Percentiles rank a stretch among this genome's conserved stretches.
These are phyloP conservation scores for Blastocystis sp. DNA, from an alignment of 352 stramenopile species.

Conservation along the genomic window DNA sequence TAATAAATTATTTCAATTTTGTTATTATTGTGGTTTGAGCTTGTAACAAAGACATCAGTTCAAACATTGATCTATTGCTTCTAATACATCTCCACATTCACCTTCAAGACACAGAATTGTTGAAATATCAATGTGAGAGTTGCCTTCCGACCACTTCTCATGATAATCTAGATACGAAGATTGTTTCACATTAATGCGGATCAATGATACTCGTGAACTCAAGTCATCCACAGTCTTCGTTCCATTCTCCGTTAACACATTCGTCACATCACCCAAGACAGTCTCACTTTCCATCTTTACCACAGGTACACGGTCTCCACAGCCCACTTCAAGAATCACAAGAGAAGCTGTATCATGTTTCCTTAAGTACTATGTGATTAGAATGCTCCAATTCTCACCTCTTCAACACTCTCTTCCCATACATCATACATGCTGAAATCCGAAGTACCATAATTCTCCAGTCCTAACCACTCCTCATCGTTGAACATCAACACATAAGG, in stretches of 20 bases:
- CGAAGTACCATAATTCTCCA: slow-evolving; percentile 5
- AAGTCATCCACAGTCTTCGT: background rate
- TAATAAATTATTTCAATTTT: background rate
- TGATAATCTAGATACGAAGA: slow-evolving; percentile 50
- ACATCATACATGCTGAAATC: slow-evolving; percentile 57
- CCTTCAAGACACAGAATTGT: slow-evolving; percentile 44
- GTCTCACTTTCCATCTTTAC: slow-evolving; percentile 60
- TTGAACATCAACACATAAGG: slow-evolving; percentile 59
- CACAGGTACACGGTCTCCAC: slow-evolving; percentile 46
- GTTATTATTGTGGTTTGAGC: background rate
- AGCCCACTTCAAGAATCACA: slow-evolving; percentile 56
- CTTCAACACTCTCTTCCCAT: slow-evolving; percentile 52
- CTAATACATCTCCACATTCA: slow-evolving; percentile 25
- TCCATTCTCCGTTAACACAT: slow-evolving; percentile 10
- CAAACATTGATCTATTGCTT: slow-evolving; percentile 17
- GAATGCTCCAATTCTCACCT: background rate
- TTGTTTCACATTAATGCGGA: slow-evolving; percentile 59
- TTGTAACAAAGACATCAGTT: background rate
- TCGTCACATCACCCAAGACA: slow-evolving; percentile 52
- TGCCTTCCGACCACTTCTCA: slow-evolving; percentile 52
- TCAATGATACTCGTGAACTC: slow-evolving; percentile 1
- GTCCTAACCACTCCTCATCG: slow-evolving; percentile 52
- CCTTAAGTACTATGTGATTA: slow-evolving; percentile 36
- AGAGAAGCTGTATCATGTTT: slow-evolving; percentile 18
- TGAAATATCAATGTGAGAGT: background rate